Conservation (phyloP, 2,329 filamentous ascomycete species). For the Neocucurbitaria cava region DNA sequence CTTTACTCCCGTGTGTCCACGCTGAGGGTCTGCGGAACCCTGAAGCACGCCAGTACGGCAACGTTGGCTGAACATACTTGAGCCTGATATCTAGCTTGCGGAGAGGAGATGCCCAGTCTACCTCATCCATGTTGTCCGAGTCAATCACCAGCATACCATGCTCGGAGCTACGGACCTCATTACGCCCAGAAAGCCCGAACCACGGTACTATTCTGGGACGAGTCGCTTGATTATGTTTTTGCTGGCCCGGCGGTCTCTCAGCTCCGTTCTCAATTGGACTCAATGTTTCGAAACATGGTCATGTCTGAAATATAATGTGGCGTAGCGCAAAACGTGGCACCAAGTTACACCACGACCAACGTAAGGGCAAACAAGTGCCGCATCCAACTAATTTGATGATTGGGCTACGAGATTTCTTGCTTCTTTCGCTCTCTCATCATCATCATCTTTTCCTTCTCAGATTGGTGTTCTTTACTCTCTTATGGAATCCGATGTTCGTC, state of each 20-base stretch:
- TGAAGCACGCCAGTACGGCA: not conserved
- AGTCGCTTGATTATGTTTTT: not conserved
- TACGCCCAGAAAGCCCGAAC: not conserved
- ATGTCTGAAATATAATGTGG: constrained; percentile 7
- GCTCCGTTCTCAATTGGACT: constrained; percentile 5
- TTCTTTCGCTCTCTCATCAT: not conserved
- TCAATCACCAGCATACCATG: not conserved
- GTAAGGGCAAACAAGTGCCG: constrained; percentile 1
- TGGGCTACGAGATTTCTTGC: not conserved
- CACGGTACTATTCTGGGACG: constrained; percentile 6
- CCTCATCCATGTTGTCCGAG: not conserved
- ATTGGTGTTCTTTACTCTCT: no score
- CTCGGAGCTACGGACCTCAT: not conserved
- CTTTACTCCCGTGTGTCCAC: not conserved
- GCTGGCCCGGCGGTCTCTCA: not conserved
- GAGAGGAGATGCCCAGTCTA: not conserved
- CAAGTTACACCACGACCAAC: not conserved
- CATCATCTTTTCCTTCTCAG: no score
- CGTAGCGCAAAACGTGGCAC: constrained; percentile 7
- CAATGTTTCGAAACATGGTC: constrained; percentile 11
- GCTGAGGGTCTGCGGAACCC: no score
- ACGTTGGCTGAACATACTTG: not conserved
- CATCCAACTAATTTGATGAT: not conserved
- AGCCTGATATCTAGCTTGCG: not conserved
- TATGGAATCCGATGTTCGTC: no score